Percentiles rank a stretch among this genome's conserved stretches.
Conservation (phyloP, 306 rosid genomes). For the Cicer pinnatifidum region DNA sequence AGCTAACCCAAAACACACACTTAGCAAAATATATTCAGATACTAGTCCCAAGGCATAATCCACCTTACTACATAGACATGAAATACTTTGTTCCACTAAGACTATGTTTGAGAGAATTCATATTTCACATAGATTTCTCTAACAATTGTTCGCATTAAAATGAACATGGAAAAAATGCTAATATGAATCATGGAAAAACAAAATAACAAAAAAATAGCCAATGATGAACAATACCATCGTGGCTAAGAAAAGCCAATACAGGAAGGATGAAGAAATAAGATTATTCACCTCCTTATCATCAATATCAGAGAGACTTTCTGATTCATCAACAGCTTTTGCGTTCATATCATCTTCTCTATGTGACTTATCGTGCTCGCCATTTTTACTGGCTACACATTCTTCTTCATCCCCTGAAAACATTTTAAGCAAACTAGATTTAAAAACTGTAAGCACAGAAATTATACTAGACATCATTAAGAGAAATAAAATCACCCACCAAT, state of each 20-base stretch:
- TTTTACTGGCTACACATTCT: conserved; percentile 36
- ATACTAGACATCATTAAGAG: neutral
- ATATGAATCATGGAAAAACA: neutral
- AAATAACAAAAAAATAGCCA: neutral
- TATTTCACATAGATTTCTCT: neutral
- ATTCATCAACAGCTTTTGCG: conserved; percentile 22
- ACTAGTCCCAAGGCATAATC: neutral
- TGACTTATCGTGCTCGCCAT: conserved; percentile 28
- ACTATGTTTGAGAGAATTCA: neutral
- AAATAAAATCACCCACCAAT: conserved; percentile 40
- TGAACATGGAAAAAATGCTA: neutral
- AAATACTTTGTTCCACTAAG: neutral
- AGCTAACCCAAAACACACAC: neutral
- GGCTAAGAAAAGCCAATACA: neutral
- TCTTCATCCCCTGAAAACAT: conserved; percentile 43
- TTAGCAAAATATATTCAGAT: neutral
- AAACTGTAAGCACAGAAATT: conserved; percentile 4
- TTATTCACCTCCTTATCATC: conserved; percentile 18
- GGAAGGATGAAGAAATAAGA: neutral
- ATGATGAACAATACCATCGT: neutral
- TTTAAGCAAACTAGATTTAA: conserved; percentile 30
- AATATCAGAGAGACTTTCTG: conserved; percentile 23
- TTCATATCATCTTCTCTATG: conserved; percentile 43
- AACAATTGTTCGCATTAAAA: neutral
- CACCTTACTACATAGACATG: neutral